These are phyloP conservation scores for Metarhizium guizhouense DNA, from an alignment of 2,329 filamentous ascomycete species.

Conservation along the genomic window DNA sequence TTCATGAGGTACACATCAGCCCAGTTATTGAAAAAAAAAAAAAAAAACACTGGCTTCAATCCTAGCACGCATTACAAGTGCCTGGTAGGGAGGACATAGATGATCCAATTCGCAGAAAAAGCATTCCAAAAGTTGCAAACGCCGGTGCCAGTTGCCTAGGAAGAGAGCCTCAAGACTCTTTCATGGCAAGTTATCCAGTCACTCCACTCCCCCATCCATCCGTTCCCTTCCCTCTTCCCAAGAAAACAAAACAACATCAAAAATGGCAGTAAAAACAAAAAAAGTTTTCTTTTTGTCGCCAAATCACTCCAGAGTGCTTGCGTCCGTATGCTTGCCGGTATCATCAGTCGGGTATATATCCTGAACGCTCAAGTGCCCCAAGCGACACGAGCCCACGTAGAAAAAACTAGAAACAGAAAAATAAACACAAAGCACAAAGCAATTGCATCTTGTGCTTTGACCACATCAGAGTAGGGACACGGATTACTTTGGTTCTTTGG, in stretches of 20 bases:
- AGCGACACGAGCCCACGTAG: neutral
- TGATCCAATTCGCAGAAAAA: neutral
- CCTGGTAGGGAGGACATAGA: neutral
- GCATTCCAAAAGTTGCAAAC: neutral
- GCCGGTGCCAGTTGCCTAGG: neutral
- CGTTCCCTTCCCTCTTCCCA: neutral
- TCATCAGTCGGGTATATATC: slow-evolving; percentile 20
- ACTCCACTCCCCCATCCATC: neutral
- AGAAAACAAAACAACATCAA: neutral
- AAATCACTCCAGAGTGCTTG: slow-evolving; percentile 5
- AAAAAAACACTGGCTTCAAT: neutral
- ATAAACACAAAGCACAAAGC: neutral
- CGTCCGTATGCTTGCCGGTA: slow-evolving; percentile 1
- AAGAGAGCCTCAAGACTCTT: neutral
- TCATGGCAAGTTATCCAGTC: neutral
- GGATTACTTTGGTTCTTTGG: neutral
- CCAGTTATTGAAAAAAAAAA: neutral
- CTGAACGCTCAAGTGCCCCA: slow-evolving; percentile 14
- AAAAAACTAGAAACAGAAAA: slow-evolving; percentile 4
- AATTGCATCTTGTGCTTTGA: neutral
- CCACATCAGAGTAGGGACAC: neutral
- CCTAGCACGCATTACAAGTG: neutral
- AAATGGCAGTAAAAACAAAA: neutral
- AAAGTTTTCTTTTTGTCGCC: neutral
- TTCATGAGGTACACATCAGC: neutral